Conservation (phyloP, 257 asterid species). For the Dorcoceras hygrometricum region DNA sequence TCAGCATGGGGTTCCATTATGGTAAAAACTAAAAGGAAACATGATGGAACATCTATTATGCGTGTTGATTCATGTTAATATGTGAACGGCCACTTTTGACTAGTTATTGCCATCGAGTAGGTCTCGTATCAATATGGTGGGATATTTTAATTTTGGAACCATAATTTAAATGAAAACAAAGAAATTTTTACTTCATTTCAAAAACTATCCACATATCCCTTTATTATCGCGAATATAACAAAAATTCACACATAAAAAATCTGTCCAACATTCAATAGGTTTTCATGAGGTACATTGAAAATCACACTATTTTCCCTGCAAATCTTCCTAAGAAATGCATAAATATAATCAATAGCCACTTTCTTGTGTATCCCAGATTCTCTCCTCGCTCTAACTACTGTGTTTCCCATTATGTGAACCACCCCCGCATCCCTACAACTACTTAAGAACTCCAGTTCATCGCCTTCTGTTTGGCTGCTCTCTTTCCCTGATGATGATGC, state of each 20-base stretch:
- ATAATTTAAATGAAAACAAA: too few species aligned
- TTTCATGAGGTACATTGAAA: constrained; percentile 90
- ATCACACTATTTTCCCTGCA: constrained; percentile 97
- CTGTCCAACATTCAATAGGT: constrained; percentile 94
- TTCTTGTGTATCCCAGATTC: constrained; percentile 70
- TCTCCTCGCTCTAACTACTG: constrained; percentile 72
- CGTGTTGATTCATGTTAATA: too few species aligned
- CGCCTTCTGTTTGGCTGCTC: constrained; percentile 52
- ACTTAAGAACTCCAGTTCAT: constrained; percentile 72
- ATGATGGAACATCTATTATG: too few species aligned
- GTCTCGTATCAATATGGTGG: too few species aligned
- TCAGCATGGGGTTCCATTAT: too few species aligned
- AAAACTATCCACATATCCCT: too few species aligned
- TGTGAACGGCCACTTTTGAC: too few species aligned
- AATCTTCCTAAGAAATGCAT: constrained; percentile 88
- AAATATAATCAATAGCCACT: constrained; percentile 77
- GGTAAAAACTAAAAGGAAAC: too few species aligned
- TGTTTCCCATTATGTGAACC: constrained; percentile 90
- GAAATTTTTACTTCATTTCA: too few species aligned
- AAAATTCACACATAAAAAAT: constrained; percentile 61
- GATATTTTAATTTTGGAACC: too few species aligned
- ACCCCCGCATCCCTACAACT: constrained; percentile 81
- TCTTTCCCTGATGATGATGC: background rate
- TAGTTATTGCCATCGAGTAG: too few species aligned
- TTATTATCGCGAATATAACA: too few species aligned